These are phyloP conservation scores for Paraconiothyrium brasiliense DNA, from an alignment of 2,329 filamentous ascomycete genomes.

Conservation along the genomic window DNA sequence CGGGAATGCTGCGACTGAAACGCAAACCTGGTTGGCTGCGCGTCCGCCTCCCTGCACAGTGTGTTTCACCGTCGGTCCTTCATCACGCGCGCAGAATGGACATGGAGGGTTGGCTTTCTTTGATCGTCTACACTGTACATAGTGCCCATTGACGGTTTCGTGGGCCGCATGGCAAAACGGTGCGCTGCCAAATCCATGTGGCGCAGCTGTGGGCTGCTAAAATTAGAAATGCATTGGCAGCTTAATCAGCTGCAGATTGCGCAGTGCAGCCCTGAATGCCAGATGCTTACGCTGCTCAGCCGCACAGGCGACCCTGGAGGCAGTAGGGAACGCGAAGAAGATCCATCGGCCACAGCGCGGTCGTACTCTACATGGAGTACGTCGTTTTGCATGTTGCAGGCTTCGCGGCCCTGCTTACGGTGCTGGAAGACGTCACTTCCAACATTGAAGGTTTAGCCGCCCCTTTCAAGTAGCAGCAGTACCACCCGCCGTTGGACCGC, in stretches of 20 bases:
- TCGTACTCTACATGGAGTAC: no score
- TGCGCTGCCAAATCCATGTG: slow-evolving; percentile 18
- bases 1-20: slow-evolving; percentile 32
- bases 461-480: neutral
- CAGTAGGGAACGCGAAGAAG: no score
- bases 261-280: slow-evolving; percentile 13
- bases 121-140: neutral
- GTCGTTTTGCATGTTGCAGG: neutral
- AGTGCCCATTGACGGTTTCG: neutral
- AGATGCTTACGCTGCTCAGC: slow-evolving; percentile 13
- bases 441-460: slow-evolving; percentile 13
- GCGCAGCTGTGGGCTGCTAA: slow-evolving; percentile 19
- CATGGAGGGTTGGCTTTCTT: neutral
- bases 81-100: slow-evolving; percentile 17
- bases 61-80: slow-evolving; percentile 31
- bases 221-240: slow-evolving; percentile 15
- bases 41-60: slow-evolving; percentile 28
- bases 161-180: slow-evolving; percentile 10
- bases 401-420: neutral
- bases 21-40: slow-evolving; percentile 30
- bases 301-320: neutral
- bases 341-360: neutral
- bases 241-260: slow-evolving; percentile 21
- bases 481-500: neutral
- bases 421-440: neutral